phyloP scores from a whole-genome alignment of 1,284 basidiomycete species.

The Marasmius sp. region DNA sequence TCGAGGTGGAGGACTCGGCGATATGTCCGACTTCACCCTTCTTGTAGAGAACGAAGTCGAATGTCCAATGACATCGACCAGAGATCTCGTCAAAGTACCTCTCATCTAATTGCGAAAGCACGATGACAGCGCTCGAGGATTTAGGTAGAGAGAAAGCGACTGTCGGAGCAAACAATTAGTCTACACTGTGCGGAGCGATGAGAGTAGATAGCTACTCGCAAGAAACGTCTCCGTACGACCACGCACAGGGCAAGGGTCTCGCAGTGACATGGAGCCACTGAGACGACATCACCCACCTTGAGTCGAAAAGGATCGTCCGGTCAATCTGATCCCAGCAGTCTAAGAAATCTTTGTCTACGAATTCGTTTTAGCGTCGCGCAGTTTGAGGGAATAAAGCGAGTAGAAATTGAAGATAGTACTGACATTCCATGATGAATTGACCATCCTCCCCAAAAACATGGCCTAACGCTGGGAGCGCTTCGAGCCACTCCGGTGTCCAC shows the following conservation, averaged over 20 bases:
- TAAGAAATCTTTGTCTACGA: conserved; percentile 50
- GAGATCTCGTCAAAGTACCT: conserved; percentile 27
- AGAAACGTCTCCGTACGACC: conserved; percentile 49
- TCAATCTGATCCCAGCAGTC: conserved; percentile 44
- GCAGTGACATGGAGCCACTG: conserved; percentile 44
- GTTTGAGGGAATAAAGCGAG: conserved; percentile 38
- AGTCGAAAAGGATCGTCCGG: conserved; percentile 46
- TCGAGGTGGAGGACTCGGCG: conserved; percentile 25
- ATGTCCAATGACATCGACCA: conserved; percentile 25
- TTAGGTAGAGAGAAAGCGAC: conserved; percentile 31
- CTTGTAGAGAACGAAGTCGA: conserved; percentile 27
- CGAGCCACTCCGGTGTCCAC: conserved; percentile 32
- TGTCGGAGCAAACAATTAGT: conserved; percentile 8
- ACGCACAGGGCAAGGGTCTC: conserved; percentile 35
- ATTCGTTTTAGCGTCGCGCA: background rate
- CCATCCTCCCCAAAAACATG: conserved; percentile 22
- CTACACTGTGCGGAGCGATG: background rate
- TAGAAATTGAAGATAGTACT: conserved; percentile 30
- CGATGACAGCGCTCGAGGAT: conserved; percentile 23
- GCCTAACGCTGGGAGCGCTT: conserved; percentile 22
- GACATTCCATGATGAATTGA: conserved; percentile 8
- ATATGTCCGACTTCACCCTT: conserved; percentile 24
- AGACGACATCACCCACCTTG: conserved; percentile 46
- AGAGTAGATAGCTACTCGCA: conserved; percentile 37
- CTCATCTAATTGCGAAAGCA: conserved; percentile 24